These are phyloP conservation scores for Puccinia polysora DNA, from an alignment of 1,284 basidiomycete genomes.

Conservation along the genomic window DNA sequence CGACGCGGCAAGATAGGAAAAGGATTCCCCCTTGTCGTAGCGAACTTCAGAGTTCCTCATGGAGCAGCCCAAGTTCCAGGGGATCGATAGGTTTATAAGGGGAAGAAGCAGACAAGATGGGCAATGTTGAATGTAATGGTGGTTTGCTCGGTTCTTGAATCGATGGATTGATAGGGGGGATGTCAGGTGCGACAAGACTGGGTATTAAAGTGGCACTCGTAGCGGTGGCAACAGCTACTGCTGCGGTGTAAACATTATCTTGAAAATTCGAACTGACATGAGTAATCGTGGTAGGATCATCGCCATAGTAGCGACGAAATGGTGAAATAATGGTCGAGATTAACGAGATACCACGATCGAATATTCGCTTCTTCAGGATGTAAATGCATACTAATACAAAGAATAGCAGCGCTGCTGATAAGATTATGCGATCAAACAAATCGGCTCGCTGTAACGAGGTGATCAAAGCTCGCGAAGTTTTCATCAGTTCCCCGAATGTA, in stretches of 20 bases:
- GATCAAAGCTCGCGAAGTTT: conserved; percentile 73
- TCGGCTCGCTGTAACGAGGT: conserved; percentile 79
- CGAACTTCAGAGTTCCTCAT: conserved; percentile 18
- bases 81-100: not conserved
- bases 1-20: no score
- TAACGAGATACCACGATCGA: conserved; percentile 58
- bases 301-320: not conserved
- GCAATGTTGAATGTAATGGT: not conserved
- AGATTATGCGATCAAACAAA: conserved; percentile 80
- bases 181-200: not conserved
- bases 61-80: not conserved
- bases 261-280: not conserved
- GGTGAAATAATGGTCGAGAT: conserved; percentile 23
- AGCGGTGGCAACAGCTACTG: conserved; percentile 8
- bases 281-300: not conserved
- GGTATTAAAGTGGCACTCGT: conserved; percentile 7
- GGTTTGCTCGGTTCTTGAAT: not conserved
- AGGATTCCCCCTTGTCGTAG: no score
- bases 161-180: not conserved
- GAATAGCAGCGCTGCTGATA: conserved; percentile 70
- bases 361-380: conserved; percentile 75
- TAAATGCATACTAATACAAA: conserved; percentile 78
- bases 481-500: conserved; percentile 67
- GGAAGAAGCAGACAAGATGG: not conserved
- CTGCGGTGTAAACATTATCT: not conserved